Evolutionary conservation across 331 rosid species (phyloP).

Genomic region (Quercus tomentella): DNA sequence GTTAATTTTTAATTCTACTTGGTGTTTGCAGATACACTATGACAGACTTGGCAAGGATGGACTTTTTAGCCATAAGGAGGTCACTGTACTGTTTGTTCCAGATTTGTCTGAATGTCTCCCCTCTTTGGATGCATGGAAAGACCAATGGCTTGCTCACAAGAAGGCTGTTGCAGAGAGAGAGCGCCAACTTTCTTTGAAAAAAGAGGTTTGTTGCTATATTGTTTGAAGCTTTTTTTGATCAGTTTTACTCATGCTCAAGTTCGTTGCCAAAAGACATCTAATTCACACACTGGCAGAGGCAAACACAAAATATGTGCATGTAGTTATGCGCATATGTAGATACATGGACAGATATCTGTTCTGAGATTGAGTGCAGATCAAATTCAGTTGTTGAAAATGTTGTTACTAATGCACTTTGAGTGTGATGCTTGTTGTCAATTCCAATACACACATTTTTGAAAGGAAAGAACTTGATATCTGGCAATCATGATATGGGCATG

Average conservation of each 20-base stretch:
- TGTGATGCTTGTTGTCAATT: background rate
- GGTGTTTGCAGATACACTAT: conserved; percentile 75
- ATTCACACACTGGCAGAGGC: background rate
- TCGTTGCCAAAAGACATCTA: background rate
- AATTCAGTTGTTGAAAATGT: background rate
- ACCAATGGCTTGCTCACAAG: conserved; percentile 88
- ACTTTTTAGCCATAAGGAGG: conserved; percentile 88
- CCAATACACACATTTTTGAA: background rate
- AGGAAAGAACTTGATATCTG: background rate
- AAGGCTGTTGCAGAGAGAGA: conserved; percentile 80
- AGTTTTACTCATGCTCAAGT: background rate
- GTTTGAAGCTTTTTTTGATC: background rate
- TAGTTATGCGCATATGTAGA: background rate
- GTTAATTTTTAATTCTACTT: conserved; percentile 14
- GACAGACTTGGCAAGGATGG: conserved; percentile 92
- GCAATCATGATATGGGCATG: background rate
- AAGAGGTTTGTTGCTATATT: conserved; percentile 54
- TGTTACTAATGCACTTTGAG: background rate
- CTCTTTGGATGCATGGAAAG: conserved; percentile 73
- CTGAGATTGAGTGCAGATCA: background rate
- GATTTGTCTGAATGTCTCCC: conserved; percentile 94
- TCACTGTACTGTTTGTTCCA: conserved; percentile 83
- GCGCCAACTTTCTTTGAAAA: conserved; percentile 44
- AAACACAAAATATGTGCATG: background rate
- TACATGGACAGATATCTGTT: background rate